phyloP scores from a whole-genome alignment of 164 flowering plant species.

The Annona cherimola region DNA sequence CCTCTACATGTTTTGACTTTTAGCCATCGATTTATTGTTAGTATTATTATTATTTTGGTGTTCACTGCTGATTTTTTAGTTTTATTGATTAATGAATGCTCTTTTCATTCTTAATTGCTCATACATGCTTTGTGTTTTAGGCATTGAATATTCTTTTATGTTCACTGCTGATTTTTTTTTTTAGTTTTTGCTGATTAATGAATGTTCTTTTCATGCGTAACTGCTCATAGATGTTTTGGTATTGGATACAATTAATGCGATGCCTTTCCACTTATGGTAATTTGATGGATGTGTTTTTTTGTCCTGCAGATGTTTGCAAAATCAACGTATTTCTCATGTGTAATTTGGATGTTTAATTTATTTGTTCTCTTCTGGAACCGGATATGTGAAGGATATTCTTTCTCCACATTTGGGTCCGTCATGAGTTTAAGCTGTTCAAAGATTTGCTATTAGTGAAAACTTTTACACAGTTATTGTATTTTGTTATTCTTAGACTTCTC shows the following conservation, averaged over 20 bases:
- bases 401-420: constrained; percentile 76
- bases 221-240: neutral
- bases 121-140: neutral
- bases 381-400: constrained; percentile 81
- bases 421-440: neutral
- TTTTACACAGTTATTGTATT: neutral
- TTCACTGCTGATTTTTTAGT: neutral
- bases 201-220: neutral
- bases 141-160: too few relatives aligned
- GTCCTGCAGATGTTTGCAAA: constrained; percentile 58
- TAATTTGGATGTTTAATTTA: constrained; percentile 72
- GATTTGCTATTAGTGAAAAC: too few relatives aligned
- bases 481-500: neutral
- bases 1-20: neutral
- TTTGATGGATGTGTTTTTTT: neutral
- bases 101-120: neutral
- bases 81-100: neutral
- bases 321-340: constrained; percentile 48
- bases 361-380: constrained; percentile 74
- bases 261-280: neutral
- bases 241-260: neutral
- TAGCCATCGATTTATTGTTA: neutral
- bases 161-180: neutral
- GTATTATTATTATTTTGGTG: too few relatives aligned
- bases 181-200: neutral